A percentile compares a stretch with the other conserved stretches of the same genome.
Evolutionary conservation across 192 early-diverging fungal species (phyloP).

Genomic region (Gonapodya prolifera): DNA sequence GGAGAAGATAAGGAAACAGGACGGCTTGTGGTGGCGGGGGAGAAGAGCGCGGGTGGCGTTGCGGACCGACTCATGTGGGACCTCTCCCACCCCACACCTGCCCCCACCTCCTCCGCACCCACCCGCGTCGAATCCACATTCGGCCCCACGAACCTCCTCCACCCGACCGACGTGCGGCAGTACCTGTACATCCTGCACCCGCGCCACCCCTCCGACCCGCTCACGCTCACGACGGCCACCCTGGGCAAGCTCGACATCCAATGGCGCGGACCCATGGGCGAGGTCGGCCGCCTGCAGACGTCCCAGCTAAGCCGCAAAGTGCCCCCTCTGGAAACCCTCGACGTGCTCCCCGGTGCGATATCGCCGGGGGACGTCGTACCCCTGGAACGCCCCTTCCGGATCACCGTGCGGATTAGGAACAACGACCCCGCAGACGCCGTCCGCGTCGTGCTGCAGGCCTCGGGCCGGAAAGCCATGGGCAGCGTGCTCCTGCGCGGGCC

Average conservation of each 20-base stretch:
- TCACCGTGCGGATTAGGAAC: conserved; percentile 38
- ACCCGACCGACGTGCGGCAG: conserved; percentile 67
- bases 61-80: conserved; percentile 15
- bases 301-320: conserved; percentile 79
- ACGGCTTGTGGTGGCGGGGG: not conserved
- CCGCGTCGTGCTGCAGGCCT: conserved; percentile 44
- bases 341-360: conserved; percentile 34
- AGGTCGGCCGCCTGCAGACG: conserved; percentile 81
- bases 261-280: conserved; percentile 87
- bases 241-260: conserved; percentile 89
- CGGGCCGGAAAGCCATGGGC: conserved; percentile 62
- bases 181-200: conserved; percentile 78
- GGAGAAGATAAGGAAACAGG: not conserved
- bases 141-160: conserved; percentile 6
- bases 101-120: conserved; percentile 32
- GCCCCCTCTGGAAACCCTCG: conserved; percentile 54
- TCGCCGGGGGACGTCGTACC: conserved; percentile 21
- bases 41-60: conserved; percentile 8
- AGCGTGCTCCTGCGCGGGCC: conserved; percentile 52
- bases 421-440: conserved; percentile 38
- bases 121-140: conserved; percentile 4
- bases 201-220: conserved; percentile 31
- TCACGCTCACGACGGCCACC: conserved; percentile 56
- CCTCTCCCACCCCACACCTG: conserved; percentile 39
- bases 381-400: conserved; percentile 57